These are phyloP conservation scores for Ajuga chamaepitys DNA, from an alignment of 257 asterid species.

Conservation along the genomic window DNA sequence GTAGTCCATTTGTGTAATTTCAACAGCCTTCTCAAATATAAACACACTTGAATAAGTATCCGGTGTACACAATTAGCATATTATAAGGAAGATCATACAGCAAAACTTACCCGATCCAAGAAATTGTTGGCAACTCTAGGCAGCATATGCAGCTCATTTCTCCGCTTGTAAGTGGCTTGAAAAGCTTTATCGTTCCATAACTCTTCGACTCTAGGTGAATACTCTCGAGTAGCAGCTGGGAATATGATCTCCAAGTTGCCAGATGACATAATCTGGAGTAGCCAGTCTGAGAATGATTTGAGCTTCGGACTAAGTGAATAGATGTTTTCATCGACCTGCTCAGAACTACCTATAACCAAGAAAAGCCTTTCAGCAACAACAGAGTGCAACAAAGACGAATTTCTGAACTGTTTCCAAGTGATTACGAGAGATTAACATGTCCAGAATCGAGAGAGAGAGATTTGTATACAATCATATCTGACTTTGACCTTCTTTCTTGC, in stretches of 20 bases:
- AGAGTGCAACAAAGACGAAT: neutral
- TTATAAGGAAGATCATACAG: neutral
- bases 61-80: neutral
- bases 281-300: conserved; percentile 68
- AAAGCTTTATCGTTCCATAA: conserved; percentile 66
- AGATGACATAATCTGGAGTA: conserved; percentile 49
- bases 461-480: neutral
- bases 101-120: conserved; percentile 57
- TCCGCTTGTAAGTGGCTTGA: conserved; percentile 68
- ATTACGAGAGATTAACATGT: neutral
- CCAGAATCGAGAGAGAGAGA: neutral
- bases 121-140: conserved; percentile 81
- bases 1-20: conserved; percentile 58
- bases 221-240: conserved; percentile 86
- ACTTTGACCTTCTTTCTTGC: too few species aligned
- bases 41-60: neutral
- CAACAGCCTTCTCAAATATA: conserved; percentile 52
- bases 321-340: conserved; percentile 30
- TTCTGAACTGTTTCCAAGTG: neutral
- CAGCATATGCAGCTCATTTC: conserved; percentile 55
- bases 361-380: conserved; percentile 23
- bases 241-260: conserved; percentile 80
- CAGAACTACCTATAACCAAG: conserved; percentile 35
- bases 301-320: conserved; percentile 55
- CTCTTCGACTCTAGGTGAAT: conserved; percentile 64